Base-by-base conservation (phyloP, 768 basidiomycete genomes). In the Dendrothele bispora region DNA sequence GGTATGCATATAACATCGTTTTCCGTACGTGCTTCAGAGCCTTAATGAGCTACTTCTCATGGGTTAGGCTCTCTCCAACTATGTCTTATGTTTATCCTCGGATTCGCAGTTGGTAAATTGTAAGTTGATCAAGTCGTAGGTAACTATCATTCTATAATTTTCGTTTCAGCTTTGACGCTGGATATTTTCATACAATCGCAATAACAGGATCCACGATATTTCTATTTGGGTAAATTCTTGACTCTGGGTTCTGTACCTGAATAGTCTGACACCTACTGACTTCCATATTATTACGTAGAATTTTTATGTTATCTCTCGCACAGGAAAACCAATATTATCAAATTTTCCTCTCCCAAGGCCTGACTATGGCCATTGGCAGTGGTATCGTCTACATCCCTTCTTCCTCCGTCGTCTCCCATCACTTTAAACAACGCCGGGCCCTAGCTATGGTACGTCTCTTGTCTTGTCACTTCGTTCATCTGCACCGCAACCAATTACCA, bases 391-490 rank as follows among this genome's bases (percentile, higher is more conserved):
- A 29, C 43, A 44, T 30, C 1, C 43, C 43, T 5, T 29, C 43
- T 17, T 44, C 43, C 10, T 44, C 43, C 28, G 43, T 44, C 22
- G 43, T 44, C 24, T 26, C 43, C 3, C 43, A 44, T 44, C 43
- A 44, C 34, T 44, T 44, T 20, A 3, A 18, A 44, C 24, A 24
- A 6, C 26, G 43, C 14, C 7, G 43, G 34, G 43, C 27, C 10
- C 24, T 44, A 30, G 43, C 43, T 12, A 44, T 44, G 43, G 43
- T 44, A 1, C 26, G 43, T 7, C 43, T 8, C 20, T 29, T n/a
- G n/a, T n/a, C n/a, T n/a, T n/a, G n/a, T n/a, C n/a, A n/a, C n/a
- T n/a, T n/a, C n/a, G n/a, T n/a, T n/a, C n/a, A n/a, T n/a, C n/a
- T n/a, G n/a, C n/a, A n/a, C n/a, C n/a, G n/a, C n/a, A n/a, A n/a